phyloP scores from a whole-genome alignment of 352 stramenopile genomes.

The Phytophthora sp. region DNA sequence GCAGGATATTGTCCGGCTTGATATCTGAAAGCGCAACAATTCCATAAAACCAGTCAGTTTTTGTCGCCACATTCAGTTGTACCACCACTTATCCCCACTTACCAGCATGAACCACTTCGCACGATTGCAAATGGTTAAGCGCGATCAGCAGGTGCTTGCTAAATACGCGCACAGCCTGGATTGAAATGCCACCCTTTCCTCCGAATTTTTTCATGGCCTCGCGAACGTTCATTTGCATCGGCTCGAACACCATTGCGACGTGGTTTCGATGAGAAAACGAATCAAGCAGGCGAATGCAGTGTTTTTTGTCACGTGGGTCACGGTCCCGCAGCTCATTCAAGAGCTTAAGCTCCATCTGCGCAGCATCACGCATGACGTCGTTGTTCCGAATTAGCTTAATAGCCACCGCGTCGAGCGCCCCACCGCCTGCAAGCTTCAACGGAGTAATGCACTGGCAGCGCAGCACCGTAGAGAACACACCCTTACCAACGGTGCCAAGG shows the following conservation, averaged over 20 bases:
- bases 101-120: slow-evolving; percentile 94
- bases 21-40: slow-evolving; percentile 86
- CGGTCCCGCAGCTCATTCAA: slow-evolving; percentile 75
- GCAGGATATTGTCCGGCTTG: slow-evolving; percentile 98
- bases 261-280: slow-evolving; percentile 95
- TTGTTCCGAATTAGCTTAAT: slow-evolving; percentile 96
- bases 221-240: slow-evolving; percentile 97
- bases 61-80: too few relatives aligned
- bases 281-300: slow-evolving; percentile 86
- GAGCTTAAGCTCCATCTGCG: slow-evolving; percentile 84
- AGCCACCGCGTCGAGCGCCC: slow-evolving; percentile 53
- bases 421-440: slow-evolving; percentile 15
- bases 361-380: slow-evolving; percentile 97
- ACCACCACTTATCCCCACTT: slow-evolving; percentile 12
- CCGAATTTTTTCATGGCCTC: slow-evolving; percentile 92
- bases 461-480: slow-evolving; percentile 99
- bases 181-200: slow-evolving; percentile 81
- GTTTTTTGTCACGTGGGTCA: slow-evolving; percentile 82
- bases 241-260: slow-evolving; percentile 97
- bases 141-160: slow-evolving; percentile 82
- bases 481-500: slow-evolving; percentile 94
- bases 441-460: slow-evolving; percentile 85
- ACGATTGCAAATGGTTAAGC: slow-evolving; percentile 75
- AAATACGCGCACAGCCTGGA: slow-evolving; percentile 87
- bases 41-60: too few relatives aligned